Evolutionary conservation across 768 basidiomycete species (phyloP), one percentile per base, ranked within the genome.

Genomic region (Exidia glandulosa): DNA sequence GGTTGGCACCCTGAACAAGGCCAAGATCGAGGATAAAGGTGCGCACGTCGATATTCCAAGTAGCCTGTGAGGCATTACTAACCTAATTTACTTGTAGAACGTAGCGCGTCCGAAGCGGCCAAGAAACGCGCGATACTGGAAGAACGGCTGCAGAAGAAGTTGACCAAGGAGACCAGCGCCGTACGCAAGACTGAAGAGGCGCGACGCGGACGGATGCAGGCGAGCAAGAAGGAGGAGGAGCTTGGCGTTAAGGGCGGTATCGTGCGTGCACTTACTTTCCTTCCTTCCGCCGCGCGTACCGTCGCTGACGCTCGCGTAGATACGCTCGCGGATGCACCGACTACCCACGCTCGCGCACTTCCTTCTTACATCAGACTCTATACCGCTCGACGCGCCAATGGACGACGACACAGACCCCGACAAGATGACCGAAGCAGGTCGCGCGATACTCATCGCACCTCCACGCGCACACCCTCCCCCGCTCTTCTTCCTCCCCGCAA

Each of bases 21-120:
- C 90, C 64, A 90, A 90, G 76, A 85, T 81, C 64, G 89, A 92
- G 76, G 89, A 90, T 71, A 86, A 87, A 69, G n/a, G n/a, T n/a
- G n/a, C n/a, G n/a, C n/a, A n/a, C n/a, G n/a, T n/a, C n/a, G n/a
- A n/a, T n/a, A n/a, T n/a, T n/a, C n/a, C n/a, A n/a, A n/a, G n/a
- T n/a, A n/a, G n/a, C n/a, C n/a, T n/a, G n/a, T n/a, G n/a, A n/a
- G n/a, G n/a, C n/a, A n/a, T n/a, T n/a, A n/a, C n/a, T n/a, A n/a
- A n/a, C n/a, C n/a, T n/a, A n/a, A n/a, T n/a, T n/a, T n/a, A n/a
- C n/a, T n/a, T n/a, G n/a, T n/a, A n/a, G 84, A 88, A 76, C 78
- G 88, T 61, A 88, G 79, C 69, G 84, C 85, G n/a, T 90, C 88
- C 71, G 89, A 92, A 66, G 88, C 89, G 66, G 89, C 88, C 1